Evolutionary conservation across 2,329 filamentous ascomycete genomes (phyloP).

Genomic region (Aspergillus spinulosporus): DNA sequence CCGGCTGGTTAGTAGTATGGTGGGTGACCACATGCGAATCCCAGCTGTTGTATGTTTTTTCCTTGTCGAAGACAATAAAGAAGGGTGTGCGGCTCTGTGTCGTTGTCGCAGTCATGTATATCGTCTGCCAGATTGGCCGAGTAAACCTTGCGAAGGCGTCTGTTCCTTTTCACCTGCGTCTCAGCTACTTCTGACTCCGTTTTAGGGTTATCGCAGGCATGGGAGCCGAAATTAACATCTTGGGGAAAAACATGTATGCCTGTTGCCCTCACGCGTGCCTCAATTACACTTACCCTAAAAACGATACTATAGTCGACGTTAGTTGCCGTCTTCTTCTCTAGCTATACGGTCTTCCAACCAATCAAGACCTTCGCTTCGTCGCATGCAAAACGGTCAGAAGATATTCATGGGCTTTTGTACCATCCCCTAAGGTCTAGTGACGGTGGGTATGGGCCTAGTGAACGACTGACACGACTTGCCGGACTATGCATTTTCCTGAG

Average conservation of each 20-base stretch:
- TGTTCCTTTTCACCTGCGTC: not conserved
- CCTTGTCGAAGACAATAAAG: not conserved
- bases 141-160: constrained; percentile 13
- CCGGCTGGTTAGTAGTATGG: no score
- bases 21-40: no score
- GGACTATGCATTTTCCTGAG: constrained; percentile 43
- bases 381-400: constrained; percentile 43
- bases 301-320: constrained; percentile 15
- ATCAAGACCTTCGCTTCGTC: constrained; percentile 38
- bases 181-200: not conserved
- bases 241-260: constrained; percentile 9
- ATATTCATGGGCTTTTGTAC: constrained; percentile 38
- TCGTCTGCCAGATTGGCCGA: constrained; percentile 14
- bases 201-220: constrained; percentile 10
- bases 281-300: not conserved
- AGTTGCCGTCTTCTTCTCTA: constrained; percentile 46
- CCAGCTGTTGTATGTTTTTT: no score
- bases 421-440: constrained; percentile 44
- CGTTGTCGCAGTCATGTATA: constrained; percentile 14
- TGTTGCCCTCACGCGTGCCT: no score
- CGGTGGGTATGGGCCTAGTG: constrained; percentile 47
- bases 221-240: constrained; percentile 10
- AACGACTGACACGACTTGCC: constrained; percentile 37
- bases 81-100: constrained; percentile 9
- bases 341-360: constrained; percentile 46